Conservation (phyloP, 106 monocot species). For the Chionographis japonica region DNA sequence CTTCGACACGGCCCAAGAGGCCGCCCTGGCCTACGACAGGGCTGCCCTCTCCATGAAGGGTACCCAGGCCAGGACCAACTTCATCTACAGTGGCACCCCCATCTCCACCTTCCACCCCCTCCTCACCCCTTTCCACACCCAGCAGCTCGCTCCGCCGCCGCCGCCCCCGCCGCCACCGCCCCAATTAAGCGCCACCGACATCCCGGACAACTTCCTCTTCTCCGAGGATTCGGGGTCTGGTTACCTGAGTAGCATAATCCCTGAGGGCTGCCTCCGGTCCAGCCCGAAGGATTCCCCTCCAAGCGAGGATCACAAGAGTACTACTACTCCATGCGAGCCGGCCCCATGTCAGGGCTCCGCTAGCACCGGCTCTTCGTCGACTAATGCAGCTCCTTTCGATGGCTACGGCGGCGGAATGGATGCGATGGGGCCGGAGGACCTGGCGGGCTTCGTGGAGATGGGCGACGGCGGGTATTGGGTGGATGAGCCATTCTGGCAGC, state of each 20-base stretch:
- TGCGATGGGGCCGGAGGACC: constrained; percentile 8
- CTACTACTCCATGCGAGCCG: neutral
- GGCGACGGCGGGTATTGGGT: constrained; percentile 19
- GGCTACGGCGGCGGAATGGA: neutral
- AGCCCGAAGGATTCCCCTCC: neutral
- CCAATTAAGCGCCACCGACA: constrained; percentile 4
- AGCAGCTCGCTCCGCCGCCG: constrained; percentile 3
- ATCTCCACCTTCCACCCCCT: constrained; percentile 10
- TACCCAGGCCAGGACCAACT: constrained; percentile 59
- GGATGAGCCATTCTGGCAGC: constrained; percentile 38
- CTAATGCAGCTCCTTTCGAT: neutral
- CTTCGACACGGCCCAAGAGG: constrained; percentile 78
- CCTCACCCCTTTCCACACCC: constrained; percentile 10
- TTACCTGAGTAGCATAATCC: constrained; percentile 57
- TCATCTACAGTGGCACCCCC: constrained; percentile 35
- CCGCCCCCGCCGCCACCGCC: constrained; percentile 10
- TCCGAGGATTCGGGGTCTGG: constrained; percentile 37
- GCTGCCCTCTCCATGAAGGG: constrained; percentile 72
- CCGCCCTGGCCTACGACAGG: constrained; percentile 64
- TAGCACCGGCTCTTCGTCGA: neutral
- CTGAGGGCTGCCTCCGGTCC: constrained; percentile 42
- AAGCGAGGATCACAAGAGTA: neutral
- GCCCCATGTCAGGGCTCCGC: neutral
- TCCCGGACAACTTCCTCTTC: constrained; percentile 22
- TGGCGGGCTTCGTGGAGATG: constrained; percentile 5